These are phyloP conservation scores for Penicillium glabrum DNA, from an alignment of 2,329 filamentous ascomycete species.

Conservation along the genomic window DNA sequence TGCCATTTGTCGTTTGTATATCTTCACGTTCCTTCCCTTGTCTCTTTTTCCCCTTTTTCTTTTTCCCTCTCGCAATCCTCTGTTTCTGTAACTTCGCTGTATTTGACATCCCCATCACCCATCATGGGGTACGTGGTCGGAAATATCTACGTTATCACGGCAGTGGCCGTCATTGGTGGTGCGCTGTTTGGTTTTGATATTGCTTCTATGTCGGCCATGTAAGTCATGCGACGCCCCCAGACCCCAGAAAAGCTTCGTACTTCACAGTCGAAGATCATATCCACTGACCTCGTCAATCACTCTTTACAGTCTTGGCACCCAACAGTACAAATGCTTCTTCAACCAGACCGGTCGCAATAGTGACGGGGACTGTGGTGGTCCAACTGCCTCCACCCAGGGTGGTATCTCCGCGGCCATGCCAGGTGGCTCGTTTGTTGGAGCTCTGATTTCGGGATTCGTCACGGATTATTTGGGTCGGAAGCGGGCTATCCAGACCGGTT, in stretches of 20 bases:
- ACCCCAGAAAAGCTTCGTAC: not conserved
- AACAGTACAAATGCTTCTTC: constrained; percentile 72
- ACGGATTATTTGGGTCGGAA: constrained; percentile 57
- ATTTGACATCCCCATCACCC: constrained; percentile 1
- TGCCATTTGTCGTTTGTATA: not conserved
- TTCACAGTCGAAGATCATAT: not conserved
- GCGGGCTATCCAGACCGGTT: constrained; percentile 53
- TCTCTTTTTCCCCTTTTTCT: not conserved
- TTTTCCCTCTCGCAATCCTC: not conserved
- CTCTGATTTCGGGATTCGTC: constrained; percentile 55
- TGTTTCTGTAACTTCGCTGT: not conserved
- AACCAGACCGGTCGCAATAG: constrained; percentile 46
- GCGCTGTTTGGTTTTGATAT: constrained; percentile 79
- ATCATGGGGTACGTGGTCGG: constrained; percentile 44
- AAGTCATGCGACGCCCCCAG: not conserved
- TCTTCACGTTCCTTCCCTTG: not conserved
- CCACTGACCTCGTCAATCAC: not conserved
- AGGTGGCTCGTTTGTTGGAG: constrained; percentile 67
- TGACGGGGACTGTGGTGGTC: constrained; percentile 40
- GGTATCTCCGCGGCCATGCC: constrained; percentile 73
- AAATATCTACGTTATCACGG: constrained; percentile 60
- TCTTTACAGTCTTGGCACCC: constrained; percentile 54
- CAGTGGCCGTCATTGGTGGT: constrained; percentile 63
- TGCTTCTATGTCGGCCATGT: constrained; percentile 67
- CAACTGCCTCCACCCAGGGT: constrained; percentile 57